Evolutionary conservation across 306 rosid genomes (phyloP).

Genomic region (Acacia acuminata): DNA sequence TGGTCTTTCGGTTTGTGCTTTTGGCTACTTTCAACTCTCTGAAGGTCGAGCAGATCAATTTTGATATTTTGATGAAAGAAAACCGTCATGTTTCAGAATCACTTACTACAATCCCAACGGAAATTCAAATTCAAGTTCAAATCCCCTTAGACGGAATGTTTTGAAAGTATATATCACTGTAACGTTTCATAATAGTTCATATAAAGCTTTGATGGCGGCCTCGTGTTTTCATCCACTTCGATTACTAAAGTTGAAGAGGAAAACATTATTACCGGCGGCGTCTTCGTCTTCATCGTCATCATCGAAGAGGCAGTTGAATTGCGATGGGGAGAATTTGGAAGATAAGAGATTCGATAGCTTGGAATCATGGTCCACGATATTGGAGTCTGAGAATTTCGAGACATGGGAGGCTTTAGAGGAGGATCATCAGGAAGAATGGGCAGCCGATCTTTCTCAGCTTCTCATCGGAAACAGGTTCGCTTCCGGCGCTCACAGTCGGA

Average conservation of each 20-base stretch:
- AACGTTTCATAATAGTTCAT: background rate
- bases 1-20: background rate
- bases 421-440: constrained; percentile 80
- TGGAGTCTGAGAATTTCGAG: constrained; percentile 83
- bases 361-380: constrained; percentile 89
- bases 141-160: constrained; percentile 49
- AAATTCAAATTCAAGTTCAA: background rate
- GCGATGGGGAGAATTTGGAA: constrained; percentile 60
- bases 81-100: constrained; percentile 63
- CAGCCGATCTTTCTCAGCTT: constrained; percentile 82
- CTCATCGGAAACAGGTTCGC: constrained; percentile 85
- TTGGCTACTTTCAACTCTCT: constrained; percentile 35
- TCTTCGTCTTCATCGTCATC: constrained; percentile 46
- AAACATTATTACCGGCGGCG: constrained; percentile 34
- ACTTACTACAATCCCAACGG: constrained; percentile 62
- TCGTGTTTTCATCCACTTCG: constrained; percentile 64
- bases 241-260: constrained; percentile 58
- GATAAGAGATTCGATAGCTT: constrained; percentile 73
- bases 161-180: constrained; percentile 18
- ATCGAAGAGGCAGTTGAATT: constrained; percentile 40
- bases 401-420: constrained; percentile 75
- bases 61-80: constrained; percentile 49
- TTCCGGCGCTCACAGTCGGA: constrained; percentile 85
- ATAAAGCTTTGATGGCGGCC: constrained; percentile 45
- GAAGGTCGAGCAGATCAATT: constrained; percentile 23